These are phyloP conservation scores for Salix dunnii DNA, from an alignment of 345 rosid genomes.

Conservation along the genomic window DNA sequence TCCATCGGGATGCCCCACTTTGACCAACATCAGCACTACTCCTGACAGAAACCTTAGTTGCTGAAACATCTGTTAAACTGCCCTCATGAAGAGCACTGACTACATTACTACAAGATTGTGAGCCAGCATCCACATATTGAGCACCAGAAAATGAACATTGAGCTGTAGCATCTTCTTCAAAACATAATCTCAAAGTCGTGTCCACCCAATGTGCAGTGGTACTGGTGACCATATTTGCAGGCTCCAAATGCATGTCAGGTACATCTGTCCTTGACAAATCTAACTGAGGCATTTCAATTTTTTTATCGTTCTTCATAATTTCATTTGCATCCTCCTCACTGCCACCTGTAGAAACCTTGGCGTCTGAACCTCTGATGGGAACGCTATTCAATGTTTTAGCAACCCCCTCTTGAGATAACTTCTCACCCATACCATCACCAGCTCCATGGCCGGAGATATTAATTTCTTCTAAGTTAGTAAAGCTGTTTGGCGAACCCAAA, in stretches of 20 bases:
- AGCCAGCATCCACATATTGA: constrained; percentile 16
- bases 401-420: constrained; percentile 24
- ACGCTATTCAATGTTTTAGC: constrained; percentile 24
- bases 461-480: constrained; percentile 10
- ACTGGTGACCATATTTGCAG: constrained; percentile 28
- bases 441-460: constrained; percentile 10
- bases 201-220: constrained; percentile 31
- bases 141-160: constrained; percentile 19
- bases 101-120: constrained; percentile 17
- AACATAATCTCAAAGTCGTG: constrained; percentile 38
- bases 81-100: constrained; percentile 14
- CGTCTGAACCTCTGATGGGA: constrained; percentile 23
- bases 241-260: constrained; percentile 22
- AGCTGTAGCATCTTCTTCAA: constrained; percentile 26
- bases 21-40: constrained; percentile 24
- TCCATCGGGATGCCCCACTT: constrained; percentile 23
- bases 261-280: constrained; percentile 35
- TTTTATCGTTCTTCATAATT: constrained; percentile 8
- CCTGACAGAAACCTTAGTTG: constrained; percentile 25
- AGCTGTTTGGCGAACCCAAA: constrained; percentile 15
- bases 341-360: constrained; percentile 20
- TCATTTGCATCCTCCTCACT: constrained; percentile 24
- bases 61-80: constrained; percentile 26
- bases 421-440: constrained; percentile 21
- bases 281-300: constrained; percentile 22